These are phyloP conservation scores for Loxodes magnus DNA, from an alignment of 73 alveolate genomes.

Conservation along the genomic window DNA sequence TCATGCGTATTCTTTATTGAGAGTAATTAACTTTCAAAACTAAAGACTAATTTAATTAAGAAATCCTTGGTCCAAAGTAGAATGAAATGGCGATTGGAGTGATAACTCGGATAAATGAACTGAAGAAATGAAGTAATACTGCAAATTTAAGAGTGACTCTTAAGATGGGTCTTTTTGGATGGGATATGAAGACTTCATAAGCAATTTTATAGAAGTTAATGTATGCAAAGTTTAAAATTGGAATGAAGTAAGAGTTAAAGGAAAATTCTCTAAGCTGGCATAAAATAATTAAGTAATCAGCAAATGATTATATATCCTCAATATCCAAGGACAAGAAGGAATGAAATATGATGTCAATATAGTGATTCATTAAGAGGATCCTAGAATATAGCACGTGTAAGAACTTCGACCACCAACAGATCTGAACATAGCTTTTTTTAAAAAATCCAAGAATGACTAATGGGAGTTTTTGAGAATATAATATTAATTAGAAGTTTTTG, in stretches of 20 bases:
- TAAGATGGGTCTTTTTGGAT: slow-evolving; percentile 38
- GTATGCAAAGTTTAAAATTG: slow-evolving; percentile 3
- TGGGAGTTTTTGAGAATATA: background rate
- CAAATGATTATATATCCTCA: no score
- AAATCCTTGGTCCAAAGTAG: slow-evolving; percentile 86
- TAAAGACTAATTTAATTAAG: slow-evolving; percentile 63
- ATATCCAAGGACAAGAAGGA: no score
- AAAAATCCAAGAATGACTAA: background rate
- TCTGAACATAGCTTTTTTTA: background rate
- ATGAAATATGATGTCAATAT: background rate
- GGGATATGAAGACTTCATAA: slow-evolving; percentile 26
- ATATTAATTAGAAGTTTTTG: background rate
- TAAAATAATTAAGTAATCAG: background rate
- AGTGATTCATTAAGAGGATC: slow-evolving; percentile 14
- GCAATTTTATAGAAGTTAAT: slow-evolving; percentile 13
- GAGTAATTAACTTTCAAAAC: slow-evolving; percentile 43
- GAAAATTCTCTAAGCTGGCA: background rate
- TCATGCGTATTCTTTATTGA: slow-evolving; percentile 70
- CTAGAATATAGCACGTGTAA: background rate
- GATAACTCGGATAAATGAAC: slow-evolving; percentile 29
- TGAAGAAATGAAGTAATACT: slow-evolving; percentile 9
- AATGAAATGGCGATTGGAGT: slow-evolving; percentile 73
- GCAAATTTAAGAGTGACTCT: slow-evolving; percentile 2
- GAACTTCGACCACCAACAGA: background rate
- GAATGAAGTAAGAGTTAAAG: background rate